Conservation (phyloP, 805 yeast species). For the Kurtzmaniella cleridarum region DNA sequence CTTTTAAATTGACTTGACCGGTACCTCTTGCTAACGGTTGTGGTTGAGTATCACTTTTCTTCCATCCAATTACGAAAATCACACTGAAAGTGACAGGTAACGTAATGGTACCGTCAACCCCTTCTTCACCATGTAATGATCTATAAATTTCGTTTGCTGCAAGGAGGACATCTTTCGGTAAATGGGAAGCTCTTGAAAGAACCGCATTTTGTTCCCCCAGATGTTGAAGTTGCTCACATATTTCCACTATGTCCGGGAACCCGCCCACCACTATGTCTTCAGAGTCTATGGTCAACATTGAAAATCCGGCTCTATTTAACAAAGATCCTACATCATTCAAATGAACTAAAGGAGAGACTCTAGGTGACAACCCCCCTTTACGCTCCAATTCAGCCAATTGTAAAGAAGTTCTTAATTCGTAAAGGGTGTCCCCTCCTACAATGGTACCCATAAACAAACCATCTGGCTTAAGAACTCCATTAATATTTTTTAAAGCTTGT, state of each 20-base stretch:
- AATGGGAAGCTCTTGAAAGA: slow-evolving; percentile 36
- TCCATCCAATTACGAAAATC: slow-evolving; percentile 88
- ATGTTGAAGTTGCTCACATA: slow-evolving; percentile 64
- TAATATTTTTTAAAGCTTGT: slow-evolving; percentile 48
- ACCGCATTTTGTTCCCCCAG: slow-evolving; percentile 86
- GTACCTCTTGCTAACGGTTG: slow-evolving; percentile 70
- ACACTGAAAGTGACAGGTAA: slow-evolving; percentile 80
- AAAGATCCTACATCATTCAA: slow-evolving; percentile 71
- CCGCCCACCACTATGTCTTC: slow-evolving; percentile 71
- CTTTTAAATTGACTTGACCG: slow-evolving; percentile 64
- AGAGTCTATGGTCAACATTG: slow-evolving; percentile 75
- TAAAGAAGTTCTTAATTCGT: slow-evolving; percentile 71
- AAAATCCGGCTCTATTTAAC: slow-evolving; percentile 71
- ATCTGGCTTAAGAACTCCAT: slow-evolving; percentile 63
- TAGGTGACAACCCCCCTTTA: slow-evolving; percentile 71
- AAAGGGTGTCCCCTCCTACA: slow-evolving; percentile 82
- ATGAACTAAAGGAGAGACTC: slow-evolving; percentile 77
- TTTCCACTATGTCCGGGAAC: slow-evolving; percentile 64
- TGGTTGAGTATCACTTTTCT: slow-evolving; percentile 63
- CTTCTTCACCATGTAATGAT: slow-evolving; percentile 63
- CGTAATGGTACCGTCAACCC: slow-evolving; percentile 36
- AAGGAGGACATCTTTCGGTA: slow-evolving; percentile 56
- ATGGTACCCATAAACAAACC: slow-evolving; percentile 78
- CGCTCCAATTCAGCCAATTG: slow-evolving; percentile 83
- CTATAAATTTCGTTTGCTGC: slow-evolving; percentile 75